These are phyloP conservation scores for Graphium sp. DNA, from an alignment of 2,329 filamentous ascomycete genomes.

Conservation along the genomic window DNA sequence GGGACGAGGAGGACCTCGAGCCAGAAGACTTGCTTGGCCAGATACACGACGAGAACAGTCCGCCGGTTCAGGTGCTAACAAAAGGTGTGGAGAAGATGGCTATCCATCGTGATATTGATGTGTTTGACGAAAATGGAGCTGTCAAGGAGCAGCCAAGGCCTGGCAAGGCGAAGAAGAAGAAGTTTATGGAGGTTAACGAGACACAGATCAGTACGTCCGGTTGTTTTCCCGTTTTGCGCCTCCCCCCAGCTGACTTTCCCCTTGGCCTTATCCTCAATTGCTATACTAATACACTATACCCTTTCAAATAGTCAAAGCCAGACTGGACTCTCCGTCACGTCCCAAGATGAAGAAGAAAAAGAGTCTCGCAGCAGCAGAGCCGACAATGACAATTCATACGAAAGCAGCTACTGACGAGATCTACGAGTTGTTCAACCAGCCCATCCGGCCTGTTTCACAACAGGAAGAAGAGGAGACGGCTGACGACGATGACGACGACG, in stretches of 20 bases:
- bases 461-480: conserved; percentile 15
- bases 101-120: conserved; percentile 24
- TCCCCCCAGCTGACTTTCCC: too few relatives aligned
- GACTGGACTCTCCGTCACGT: conserved; percentile 77
- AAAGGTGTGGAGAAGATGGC: conserved; percentile 19
- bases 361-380: conserved; percentile 35
- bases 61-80: conserved; percentile 9
- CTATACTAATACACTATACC: conserved; percentile 8
- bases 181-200: conserved; percentile 72
- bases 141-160: conserved; percentile 25
- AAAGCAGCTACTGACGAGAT: conserved; percentile 93
- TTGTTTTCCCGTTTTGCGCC: too few relatives aligned
- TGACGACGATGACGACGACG: conserved; percentile 24
- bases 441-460: conserved; percentile 17
- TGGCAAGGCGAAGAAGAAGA: conserved; percentile 49
- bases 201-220: conserved; percentile 68
- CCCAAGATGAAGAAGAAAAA: conserved; percentile 70
- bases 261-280: not conserved
- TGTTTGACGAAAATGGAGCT: conserved; percentile 43
- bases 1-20: conserved; percentile 26
- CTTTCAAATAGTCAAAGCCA: conserved; percentile 90
- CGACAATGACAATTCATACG: conserved; percentile 97
- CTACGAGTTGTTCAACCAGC: conserved; percentile 91
- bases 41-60: conserved; percentile 8
- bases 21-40: conserved; percentile 6